Conservation (phyloP, 2,329 filamentous ascomycete species). For the Pestalotiopsis sp. region DNA sequence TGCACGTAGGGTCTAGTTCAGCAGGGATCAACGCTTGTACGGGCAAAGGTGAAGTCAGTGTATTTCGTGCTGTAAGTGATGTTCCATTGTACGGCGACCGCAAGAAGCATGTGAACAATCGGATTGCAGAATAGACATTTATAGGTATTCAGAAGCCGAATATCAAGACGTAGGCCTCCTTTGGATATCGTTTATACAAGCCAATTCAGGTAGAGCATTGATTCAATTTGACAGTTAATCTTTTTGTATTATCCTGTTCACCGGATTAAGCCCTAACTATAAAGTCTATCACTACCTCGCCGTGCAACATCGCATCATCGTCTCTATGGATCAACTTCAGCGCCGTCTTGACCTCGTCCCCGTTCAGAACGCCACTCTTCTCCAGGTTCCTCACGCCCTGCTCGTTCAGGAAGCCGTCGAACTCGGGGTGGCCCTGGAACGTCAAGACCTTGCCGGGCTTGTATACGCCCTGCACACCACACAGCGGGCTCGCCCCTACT, state of each 20-base stretch:
- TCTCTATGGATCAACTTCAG: background rate
- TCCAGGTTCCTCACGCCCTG: background rate
- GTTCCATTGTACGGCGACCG: no score
- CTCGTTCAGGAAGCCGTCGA: background rate
- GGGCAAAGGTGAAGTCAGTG: no score
- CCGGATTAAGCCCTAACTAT: background rate
- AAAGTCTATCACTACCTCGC: background rate
- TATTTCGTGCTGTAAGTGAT: no score
- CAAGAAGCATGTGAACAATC: no score
- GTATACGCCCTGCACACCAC: constrained; percentile 11
- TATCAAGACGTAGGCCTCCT: no score
- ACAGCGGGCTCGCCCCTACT: constrained; percentile 8
- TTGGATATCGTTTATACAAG: no score
- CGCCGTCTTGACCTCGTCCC: background rate
- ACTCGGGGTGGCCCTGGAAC: constrained; percentile 15
- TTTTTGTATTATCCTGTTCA: background rate
- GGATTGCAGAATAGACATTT: no score
- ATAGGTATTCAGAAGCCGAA: no score
- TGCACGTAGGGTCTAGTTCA: no score
- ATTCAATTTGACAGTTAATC: background rate
- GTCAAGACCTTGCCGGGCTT: constrained; percentile 15
- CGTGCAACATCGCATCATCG: background rate
- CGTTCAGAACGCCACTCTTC: background rate
- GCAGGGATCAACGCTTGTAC: no score
- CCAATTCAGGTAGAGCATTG: background rate